A percentile compares a stretch with the other conserved stretches of the same genome.
Conservation (phyloP, 805 yeast species). For the Jamesozyma jinghongensis region DNA sequence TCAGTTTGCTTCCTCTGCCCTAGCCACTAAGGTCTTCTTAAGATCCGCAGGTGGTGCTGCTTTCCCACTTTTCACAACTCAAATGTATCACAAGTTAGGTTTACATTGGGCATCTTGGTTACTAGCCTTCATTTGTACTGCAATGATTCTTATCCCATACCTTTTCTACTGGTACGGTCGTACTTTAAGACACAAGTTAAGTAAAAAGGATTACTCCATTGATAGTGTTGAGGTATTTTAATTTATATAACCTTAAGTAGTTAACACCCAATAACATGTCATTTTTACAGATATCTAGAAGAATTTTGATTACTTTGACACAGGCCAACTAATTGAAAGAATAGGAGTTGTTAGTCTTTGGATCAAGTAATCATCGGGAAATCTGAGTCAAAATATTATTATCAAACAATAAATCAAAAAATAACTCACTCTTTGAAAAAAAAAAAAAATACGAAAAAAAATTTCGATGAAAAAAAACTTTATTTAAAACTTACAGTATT, state of each 20-base stretch:
- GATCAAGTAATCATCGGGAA: too few relatives aligned
- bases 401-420: too few relatives aligned
- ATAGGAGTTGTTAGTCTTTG: too few relatives aligned
- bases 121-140: slow-evolving; percentile 66
- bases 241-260: neutral
- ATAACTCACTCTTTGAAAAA: too few relatives aligned
- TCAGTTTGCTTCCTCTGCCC: slow-evolving; percentile 68
- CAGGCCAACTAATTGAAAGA: too few relatives aligned
- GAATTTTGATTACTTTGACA: too few relatives aligned
- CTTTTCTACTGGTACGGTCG: slow-evolving; percentile 63
- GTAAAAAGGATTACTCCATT: slow-evolving; percentile 54
- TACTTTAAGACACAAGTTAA: slow-evolving; percentile 49
- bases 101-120: slow-evolving; percentile 76
- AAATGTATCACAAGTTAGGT: slow-evolving; percentile 68
- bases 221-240: slow-evolving; percentile 21
- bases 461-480: too few relatives aligned
- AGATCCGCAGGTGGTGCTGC: slow-evolving; percentile 84
- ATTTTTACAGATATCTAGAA: too few relatives aligned
- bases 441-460: too few relatives aligned
- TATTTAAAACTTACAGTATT: too few relatives aligned
- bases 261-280: neutral
- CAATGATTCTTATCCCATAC: slow-evolving; percentile 67
- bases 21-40: slow-evolving; percentile 73
- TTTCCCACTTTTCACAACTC: slow-evolving; percentile 71
- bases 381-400: too few relatives aligned